Evolutionary conservation across 2,329 filamentous ascomycete species (phyloP).

Genomic region (Hyphodiscus sp.): DNA sequence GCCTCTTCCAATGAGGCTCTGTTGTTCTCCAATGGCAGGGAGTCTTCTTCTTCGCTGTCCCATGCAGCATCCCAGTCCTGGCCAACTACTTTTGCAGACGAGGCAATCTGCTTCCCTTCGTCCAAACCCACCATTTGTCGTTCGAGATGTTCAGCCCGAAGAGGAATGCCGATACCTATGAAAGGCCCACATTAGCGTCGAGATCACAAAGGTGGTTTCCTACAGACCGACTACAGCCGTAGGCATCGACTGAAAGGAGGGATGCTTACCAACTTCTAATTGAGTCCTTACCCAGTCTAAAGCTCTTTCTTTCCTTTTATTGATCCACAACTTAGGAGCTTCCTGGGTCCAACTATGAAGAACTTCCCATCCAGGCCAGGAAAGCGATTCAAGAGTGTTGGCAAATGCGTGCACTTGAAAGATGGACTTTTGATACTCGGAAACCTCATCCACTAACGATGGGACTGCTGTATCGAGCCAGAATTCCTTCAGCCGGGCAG

Average conservation of each 20-base stretch:
- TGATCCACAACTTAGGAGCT: slow-evolving; percentile 78
- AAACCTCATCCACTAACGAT: slow-evolving; percentile 63
- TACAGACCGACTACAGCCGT: no score
- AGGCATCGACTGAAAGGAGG: neutral
- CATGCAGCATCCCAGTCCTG: slow-evolving; percentile 74
- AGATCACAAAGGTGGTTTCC: neutral
- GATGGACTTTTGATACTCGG: slow-evolving; percentile 65
- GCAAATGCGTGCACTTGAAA: slow-evolving; percentile 59
- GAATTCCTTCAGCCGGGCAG: slow-evolving; percentile 59
- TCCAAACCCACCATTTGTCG: slow-evolving; percentile 67
- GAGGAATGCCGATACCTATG: slow-evolving; percentile 58
- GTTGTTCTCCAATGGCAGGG: slow-evolving; percentile 12
- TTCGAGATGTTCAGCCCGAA: slow-evolving; percentile 75
- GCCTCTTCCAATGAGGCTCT: slow-evolving; percentile 22
- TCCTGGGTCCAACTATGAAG: slow-evolving; percentile 75
- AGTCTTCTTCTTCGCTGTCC: slow-evolving; percentile 58
- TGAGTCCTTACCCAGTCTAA: slow-evolving; percentile 68
- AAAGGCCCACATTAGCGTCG: neutral
- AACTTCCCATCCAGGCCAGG: slow-evolving; percentile 56
- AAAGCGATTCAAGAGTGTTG: slow-evolving; percentile 50
- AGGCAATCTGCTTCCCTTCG: slow-evolving; percentile 59
- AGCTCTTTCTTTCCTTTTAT: slow-evolving; percentile 72
- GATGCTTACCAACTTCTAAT: slow-evolving; percentile 41
- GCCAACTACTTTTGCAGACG: slow-evolving; percentile 37
- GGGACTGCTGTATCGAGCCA: slow-evolving; percentile 78